Percentiles rank a stretch among this genome's conserved stretches.
These are phyloP conservation scores for Hyphopichia wangnamkhiaoensis DNA, from an alignment of 1,139 yeast species.

Conservation along the genomic window DNA sequence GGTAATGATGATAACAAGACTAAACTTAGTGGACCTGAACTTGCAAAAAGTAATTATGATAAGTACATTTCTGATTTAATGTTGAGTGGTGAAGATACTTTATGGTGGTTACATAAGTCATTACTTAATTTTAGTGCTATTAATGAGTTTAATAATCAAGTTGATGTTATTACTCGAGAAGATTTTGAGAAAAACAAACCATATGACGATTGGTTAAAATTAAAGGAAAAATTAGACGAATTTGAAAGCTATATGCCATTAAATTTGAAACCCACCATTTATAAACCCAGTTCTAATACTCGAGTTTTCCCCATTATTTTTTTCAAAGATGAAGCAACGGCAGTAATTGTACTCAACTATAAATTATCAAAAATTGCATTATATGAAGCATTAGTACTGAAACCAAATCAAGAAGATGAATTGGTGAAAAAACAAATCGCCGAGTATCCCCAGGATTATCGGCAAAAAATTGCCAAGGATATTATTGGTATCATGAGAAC, in stretches of 20 bases:
- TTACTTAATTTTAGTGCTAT: constrained; percentile 28
- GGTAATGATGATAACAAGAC: background rate
- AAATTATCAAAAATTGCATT: constrained; percentile 34
- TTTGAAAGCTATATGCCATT: constrained; percentile 32
- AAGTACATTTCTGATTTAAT: constrained; percentile 6
- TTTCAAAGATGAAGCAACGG: constrained; percentile 38
- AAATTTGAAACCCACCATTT: constrained; percentile 32
- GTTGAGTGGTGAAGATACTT: constrained; percentile 19
- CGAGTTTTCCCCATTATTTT: constrained; percentile 30
- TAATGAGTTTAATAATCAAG: constrained; percentile 30
- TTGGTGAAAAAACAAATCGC: constrained; percentile 21
- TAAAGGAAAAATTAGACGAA: constrained; percentile 27
- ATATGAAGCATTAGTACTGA: constrained; percentile 28
- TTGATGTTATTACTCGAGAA: constrained; percentile 26
- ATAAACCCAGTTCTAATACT: constrained; percentile 24
- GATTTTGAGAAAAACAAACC: constrained; percentile 24
- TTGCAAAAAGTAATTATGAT: constrained; percentile 1
- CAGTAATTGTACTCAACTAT: constrained; percentile 32
- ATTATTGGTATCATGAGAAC: constrained; percentile 40
- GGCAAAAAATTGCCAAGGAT: constrained; percentile 33
- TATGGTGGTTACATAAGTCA: constrained; percentile 43
- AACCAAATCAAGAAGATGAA: constrained; percentile 16
- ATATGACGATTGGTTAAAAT: constrained; percentile 29
- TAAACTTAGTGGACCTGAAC: background rate
- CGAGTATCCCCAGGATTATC: constrained; percentile 26